These are phyloP conservation scores for Guillardia theta DNA, from an alignment of 78 protist species.

Conservation along the genomic window DNA sequence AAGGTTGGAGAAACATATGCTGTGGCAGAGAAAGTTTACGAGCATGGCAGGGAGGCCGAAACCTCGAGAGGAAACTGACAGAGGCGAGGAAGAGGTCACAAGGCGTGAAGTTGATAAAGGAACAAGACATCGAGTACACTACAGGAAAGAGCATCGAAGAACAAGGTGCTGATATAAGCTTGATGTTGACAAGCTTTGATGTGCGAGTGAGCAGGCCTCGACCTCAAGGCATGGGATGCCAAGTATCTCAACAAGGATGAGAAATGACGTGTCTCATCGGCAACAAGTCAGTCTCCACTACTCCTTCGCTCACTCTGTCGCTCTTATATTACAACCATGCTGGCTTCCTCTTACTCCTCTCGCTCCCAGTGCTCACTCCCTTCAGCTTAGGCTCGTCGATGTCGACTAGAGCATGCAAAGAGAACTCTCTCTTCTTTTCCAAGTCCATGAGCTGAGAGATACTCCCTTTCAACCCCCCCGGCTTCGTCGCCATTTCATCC, in stretches of 20 bases:
- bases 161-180: background rate
- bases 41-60: background rate
- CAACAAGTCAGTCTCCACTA: too few relatives aligned
- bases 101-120: background rate
- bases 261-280: too few relatives aligned
- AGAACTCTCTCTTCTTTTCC: too few relatives aligned
- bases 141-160: background rate
- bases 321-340: too few relatives aligned
- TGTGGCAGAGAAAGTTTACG: background rate
- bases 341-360: too few relatives aligned
- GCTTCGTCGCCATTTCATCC: too few relatives aligned
- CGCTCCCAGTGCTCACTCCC: too few relatives aligned
- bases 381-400: too few relatives aligned
- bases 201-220: background rate
- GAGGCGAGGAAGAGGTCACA: background rate
- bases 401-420: too few relatives aligned
- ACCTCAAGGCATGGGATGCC: background rate
- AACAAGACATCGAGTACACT: background rate
- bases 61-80: background rate
- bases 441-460: too few relatives aligned
- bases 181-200: background rate
- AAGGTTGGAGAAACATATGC: background rate
- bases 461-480: too few relatives aligned
- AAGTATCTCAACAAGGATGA: background rate
- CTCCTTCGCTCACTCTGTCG: too few relatives aligned